Conservation (phyloP, 805 yeast genomes). For the Yamadazyma takamatsuzukensis region DNA sequence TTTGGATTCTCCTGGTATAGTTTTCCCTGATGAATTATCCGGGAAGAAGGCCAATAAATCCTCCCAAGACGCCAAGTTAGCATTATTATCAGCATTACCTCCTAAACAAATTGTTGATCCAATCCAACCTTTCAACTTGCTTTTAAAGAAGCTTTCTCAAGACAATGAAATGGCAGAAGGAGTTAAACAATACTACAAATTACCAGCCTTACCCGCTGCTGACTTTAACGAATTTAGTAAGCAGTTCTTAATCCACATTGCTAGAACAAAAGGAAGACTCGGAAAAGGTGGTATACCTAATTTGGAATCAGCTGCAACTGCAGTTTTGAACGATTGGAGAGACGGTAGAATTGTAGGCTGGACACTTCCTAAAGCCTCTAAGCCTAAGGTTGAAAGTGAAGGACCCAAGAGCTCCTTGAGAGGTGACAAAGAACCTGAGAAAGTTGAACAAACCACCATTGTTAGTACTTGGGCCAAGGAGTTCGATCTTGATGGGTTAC, state of each 20-base stretch:
- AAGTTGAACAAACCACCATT: constrained; percentile 66
- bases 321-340: constrained; percentile 91
- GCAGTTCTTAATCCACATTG: constrained; percentile 86
- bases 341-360: constrained; percentile 93
- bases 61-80: constrained; percentile 84
- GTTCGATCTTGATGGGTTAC: constrained; percentile 84
- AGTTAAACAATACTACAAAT: constrained; percentile 65
- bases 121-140: constrained; percentile 69
- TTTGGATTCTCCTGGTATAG: constrained; percentile 96
- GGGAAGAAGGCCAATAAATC: constrained; percentile 45
- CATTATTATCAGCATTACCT: constrained; percentile 84
- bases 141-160: constrained; percentile 73
- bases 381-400: constrained; percentile 32
- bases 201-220: constrained; percentile 75
- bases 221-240: constrained; percentile 77
- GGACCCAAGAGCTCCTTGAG: constrained; percentile 37
- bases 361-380: constrained; percentile 66
- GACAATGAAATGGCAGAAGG: constrained; percentile 73
- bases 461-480: constrained; percentile 93
- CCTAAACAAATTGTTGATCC: constrained; percentile 85
- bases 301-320: constrained; percentile 75
- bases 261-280: constrained; percentile 87
- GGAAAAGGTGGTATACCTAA: constrained; percentile 94
- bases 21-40: constrained; percentile 69
- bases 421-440: constrained; percentile 44